A percentile compares a stretch with the other conserved stretches of the same genome.
Conservation (phyloP, 2,329 filamentous ascomycete genomes). For the Aspergillus transmontanensis region DNA sequence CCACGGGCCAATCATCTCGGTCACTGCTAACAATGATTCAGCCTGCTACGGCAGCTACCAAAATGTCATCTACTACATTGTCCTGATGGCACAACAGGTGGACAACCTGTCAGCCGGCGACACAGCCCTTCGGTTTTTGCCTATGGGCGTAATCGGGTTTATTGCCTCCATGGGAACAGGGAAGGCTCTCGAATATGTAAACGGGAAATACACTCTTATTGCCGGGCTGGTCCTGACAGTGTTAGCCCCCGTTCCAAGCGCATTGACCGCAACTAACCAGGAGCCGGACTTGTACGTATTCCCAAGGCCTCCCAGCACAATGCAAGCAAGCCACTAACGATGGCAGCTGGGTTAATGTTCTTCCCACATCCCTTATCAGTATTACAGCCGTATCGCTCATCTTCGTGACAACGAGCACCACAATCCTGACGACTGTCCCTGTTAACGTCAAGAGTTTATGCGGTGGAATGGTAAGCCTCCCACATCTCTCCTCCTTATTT, state of each 20-base stretch:
- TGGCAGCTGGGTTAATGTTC: constrained; percentile 42
- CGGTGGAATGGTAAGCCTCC: constrained; percentile 38
- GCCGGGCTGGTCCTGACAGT: constrained; percentile 39
- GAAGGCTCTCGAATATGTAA: constrained; percentile 41
- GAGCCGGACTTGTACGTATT: constrained; percentile 27
- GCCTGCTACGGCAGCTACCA: constrained; percentile 48
- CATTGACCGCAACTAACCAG: constrained; percentile 24
- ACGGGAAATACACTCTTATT: constrained; percentile 41
- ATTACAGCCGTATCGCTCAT: constrained; percentile 45
- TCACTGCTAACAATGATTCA: constrained; percentile 18
- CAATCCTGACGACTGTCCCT: constrained; percentile 44
- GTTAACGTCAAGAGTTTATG: constrained; percentile 45
- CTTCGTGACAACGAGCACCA: constrained; percentile 47
- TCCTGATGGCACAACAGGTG: constrained; percentile 45
- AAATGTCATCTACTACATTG: constrained; percentile 48
- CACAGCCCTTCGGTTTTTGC: constrained; percentile 45
- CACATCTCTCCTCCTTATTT: rapidly evolving
- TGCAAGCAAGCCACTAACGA: constrained; percentile 7
- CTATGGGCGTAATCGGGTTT: constrained; percentile 45
- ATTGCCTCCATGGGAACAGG: constrained; percentile 39
- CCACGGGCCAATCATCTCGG: rapidly evolving
- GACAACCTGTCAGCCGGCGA: constrained; percentile 42
- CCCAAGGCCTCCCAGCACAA: not conserved
- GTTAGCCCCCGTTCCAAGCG: constrained; percentile 41
- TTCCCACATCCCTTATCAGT: constrained; percentile 43